Base-by-base conservation (phyloP, 129 eudicot genomes). In the Flaveria bidentis region DNA sequence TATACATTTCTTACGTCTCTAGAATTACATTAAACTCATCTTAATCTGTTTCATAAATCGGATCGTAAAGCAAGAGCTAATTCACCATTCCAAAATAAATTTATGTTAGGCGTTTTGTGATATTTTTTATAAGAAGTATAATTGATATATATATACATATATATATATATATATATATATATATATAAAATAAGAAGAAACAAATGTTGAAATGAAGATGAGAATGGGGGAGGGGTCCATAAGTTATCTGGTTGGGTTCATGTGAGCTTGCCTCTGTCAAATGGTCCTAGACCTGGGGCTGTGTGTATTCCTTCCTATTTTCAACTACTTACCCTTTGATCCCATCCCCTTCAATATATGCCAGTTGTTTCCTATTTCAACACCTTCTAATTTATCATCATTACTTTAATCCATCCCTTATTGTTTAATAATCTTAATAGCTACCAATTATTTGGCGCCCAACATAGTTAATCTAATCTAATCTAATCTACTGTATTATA, bases 211-310 rank as follows among this genome's bases (percentile, higher is more conserved):
- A 15, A 67, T 30, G 45, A 76, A 76, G 67, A 75, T 76, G 74
- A 73, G 57, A 58, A 60, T 65, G 9, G n/a, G 73, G n/a, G 73
- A 69, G 91, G 88, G 89, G 82, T 84, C 96, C 87, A 85, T 75
- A 50, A 84, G 81, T 88, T 78, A 87, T 86, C 90, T 90, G 91
- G 93, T 86, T 91, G 84, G 93, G 85, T 85, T 91, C 91, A 88
- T 91, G 89, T 91, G 93, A 91, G 82, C 84, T 86, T 80, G 93
- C 69, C 89, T 77, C 83, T 91, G 89, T 84, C 91, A 82, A 84
- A 82, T 90, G 86, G 82, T 78, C 91, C 87, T 83, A 64, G 64
- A 74, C 76, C 75, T 80, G 82, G 84, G 84, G 84, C 71, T 67
- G 71, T 17, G 84, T 80, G 84, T 74, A 80, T 79, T 49, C 77